Base-by-base conservation (phyloP, 495 filamentous ascomycete genomes). In the Bacidia rubella region DNA sequence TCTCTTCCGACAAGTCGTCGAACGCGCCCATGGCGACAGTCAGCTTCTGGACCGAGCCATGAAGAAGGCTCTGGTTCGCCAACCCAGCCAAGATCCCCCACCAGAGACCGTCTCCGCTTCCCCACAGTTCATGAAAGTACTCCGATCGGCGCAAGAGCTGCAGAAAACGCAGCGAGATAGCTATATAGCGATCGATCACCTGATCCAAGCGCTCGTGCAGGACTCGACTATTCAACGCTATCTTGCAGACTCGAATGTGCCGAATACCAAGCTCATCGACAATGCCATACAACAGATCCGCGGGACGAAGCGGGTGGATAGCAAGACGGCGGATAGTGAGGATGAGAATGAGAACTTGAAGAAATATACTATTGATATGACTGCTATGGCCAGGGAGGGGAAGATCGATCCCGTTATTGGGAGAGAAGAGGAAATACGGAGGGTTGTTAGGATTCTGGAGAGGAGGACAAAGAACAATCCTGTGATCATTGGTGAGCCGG, bases 401-500 rank as follows among this genome's bases (percentile, higher is more conserved):
- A 96, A 95, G 73, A 90, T 98, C 52, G 92, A 98, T 63, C 92
- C 92, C 1, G 92, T 98, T 53, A 98, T 98, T 66, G 92, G 92
- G 21, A 77, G 92, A 66, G 92, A 97, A 63, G 92, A 97, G 65
- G 92, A 98, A 65, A 96, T 97, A 59, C 74, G 92, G 58, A 80
- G 92, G 54, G 92, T 97, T 11, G 83, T 98, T 52, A 80, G 92
- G 20, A 97, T 98, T 49, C 75, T 98, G 22, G 92, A 87, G 11
- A 76, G 92, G 57, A 79, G 92, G 58, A 97, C 92, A 46, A 98
- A 98, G 78, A 98, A 98, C 73, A 98, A 98, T 64, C 92, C 92
- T 2, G 92, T 96, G 15, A 76, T 98, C 54, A 86, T 87, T 53
- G 92, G 92, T 66, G 92, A 97, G 65, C 92, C 92, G 9, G 92